A percentile compares a stretch with the other conserved stretches of the same genome.
Conservation (phyloP, 192 early-diverging fungal species). For the Martensiomyces pterosporus region DNA sequence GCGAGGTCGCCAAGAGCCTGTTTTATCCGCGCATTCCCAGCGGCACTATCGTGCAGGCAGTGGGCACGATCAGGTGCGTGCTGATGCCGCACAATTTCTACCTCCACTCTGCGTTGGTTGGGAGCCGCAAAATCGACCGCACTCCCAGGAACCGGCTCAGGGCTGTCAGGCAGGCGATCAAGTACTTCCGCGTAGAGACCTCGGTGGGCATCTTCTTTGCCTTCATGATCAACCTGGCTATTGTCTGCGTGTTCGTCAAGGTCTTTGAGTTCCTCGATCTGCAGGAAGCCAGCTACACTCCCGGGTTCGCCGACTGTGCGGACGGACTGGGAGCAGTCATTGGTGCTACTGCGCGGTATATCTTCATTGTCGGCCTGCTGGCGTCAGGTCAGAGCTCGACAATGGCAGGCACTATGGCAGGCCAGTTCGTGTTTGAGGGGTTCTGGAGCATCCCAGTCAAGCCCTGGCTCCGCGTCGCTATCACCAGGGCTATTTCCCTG, state of each 20-base stretch:
- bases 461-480: constrained; percentile 54
- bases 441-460: constrained; percentile 58
- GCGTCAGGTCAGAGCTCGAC: constrained; percentile 69
- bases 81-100: constrained; percentile 82
- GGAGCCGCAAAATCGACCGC: constrained; percentile 32
- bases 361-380: constrained; percentile 72
- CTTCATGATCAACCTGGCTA: constrained; percentile 55
- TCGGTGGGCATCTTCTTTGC: constrained; percentile 43
- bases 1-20: constrained; percentile 42
- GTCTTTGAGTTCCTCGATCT: constrained; percentile 44
- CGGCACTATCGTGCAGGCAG: constrained; percentile 47
- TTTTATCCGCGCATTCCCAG: constrained; percentile 44
- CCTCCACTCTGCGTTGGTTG: constrained; percentile 67
- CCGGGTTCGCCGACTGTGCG: constrained; percentile 5
- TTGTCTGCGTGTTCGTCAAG: constrained; percentile 53
- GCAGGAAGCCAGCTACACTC: neutral
- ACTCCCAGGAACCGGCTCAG: constrained; percentile 9
- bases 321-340: constrained; percentile 46
- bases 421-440: constrained; percentile 79
- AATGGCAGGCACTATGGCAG: constrained; percentile 81
- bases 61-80: constrained; percentile 52
- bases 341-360: constrained; percentile 48
- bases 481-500: constrained; percentile 51
- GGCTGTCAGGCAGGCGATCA: constrained; percentile 53
- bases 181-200: constrained; percentile 53